Base-by-base conservation (phyloP, 225 moss, liverwort and hornwort species). In the Pseudisothecium myosuroides region DNA sequence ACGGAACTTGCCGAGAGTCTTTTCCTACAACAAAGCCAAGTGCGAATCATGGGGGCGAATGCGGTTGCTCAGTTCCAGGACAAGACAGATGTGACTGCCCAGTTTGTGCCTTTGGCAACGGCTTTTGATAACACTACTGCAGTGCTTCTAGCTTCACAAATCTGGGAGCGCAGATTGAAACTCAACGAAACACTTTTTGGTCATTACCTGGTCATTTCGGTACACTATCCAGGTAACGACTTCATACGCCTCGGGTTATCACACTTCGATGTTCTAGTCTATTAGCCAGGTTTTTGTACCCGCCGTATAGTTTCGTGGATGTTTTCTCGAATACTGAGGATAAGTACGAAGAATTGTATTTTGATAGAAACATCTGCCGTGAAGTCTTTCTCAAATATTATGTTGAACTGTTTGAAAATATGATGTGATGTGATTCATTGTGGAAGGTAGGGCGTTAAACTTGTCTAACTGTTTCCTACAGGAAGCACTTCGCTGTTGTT, bases 121-220 rank as follows among this genome's bases (percentile, higher is more conserved):
- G 94, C 95, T 63, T 97, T 97, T 90, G 97, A 96, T 88, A 92
- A 93, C 71, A 95, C 96, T 58, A 92, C 92, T 77, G 96, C 94
- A 62, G 93, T 92, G 68, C 94, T 97, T 66, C 91, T 97, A 86
- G 95, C 97, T 76, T 93, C 94, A 62, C 93, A 96, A 90, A 95
- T 97, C 84, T 95, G 95, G 96, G 94, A 93, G 37, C 89, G 89
- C 61, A 91, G 88, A 87, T 91, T 97, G 81, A 88, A 87, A 72
- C 91, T 96, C 66, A 97, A 97, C 87, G 92, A 94, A 89, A 93
- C 96, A 26, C 91, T 97, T 73, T 97, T 96, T 89, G 96, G 97
- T 59, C 90, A 91, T 84, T 97, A 97, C 81, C 89, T 95, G 64
- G 94, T 97, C 82, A 90, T 95, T 69, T 94, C 90, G 73, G 95